Percentiles rank a stretch among this genome's conserved stretches.
These are phyloP conservation scores for Flagelloscypha sp. DNA, from an alignment of 768 basidiomycete genomes.

Conservation along the genomic window DNA sequence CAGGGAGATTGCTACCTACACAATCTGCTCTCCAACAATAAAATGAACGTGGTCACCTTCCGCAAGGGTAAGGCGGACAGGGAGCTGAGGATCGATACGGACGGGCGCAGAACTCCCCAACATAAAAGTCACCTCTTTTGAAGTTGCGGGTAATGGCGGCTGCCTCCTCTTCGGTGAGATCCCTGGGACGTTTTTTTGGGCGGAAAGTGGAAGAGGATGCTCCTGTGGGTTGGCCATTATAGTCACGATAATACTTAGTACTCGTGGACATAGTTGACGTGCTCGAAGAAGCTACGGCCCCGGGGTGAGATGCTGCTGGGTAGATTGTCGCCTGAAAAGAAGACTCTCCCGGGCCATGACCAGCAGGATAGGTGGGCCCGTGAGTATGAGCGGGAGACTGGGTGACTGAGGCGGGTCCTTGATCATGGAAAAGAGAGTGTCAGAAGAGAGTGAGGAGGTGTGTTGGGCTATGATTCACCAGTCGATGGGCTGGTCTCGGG, in stretches of 20 bases:
- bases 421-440: slow-evolving; percentile 8
- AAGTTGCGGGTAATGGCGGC: slow-evolving; percentile 80
- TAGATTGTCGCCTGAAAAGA: no score
- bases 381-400: slow-evolving; percentile 28
- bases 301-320: slow-evolving; percentile 7
- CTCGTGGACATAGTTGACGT: slow-evolving; percentile 41
- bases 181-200: slow-evolving; percentile 71
- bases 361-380: slow-evolving; percentile 44
- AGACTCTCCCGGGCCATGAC: slow-evolving; percentile 25
- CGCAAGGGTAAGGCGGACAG: slow-evolving; percentile 70
- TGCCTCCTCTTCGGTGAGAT: slow-evolving; percentile 75
- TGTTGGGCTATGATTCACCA: slow-evolving; percentile 31
- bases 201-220: slow-evolving; percentile 72
- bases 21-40: slow-evolving; percentile 45
- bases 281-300: slow-evolving; percentile 24
- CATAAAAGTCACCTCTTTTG: slow-evolving; percentile 74
- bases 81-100: slow-evolving; percentile 73
- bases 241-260: slow-evolving; percentile 68
- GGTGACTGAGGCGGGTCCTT: slow-evolving; percentile 23
- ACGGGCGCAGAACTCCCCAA: slow-evolving; percentile 75
- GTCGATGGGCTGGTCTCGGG: slow-evolving; percentile 34
- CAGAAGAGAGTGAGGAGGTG: slow-evolving; percentile 8
- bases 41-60: slow-evolving; percentile 79
- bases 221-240: slow-evolving; percentile 58
- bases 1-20: no score